Conservation (phyloP, 495 filamentous ascomycete genomes). For the Xylaria bambusicola region DNA sequence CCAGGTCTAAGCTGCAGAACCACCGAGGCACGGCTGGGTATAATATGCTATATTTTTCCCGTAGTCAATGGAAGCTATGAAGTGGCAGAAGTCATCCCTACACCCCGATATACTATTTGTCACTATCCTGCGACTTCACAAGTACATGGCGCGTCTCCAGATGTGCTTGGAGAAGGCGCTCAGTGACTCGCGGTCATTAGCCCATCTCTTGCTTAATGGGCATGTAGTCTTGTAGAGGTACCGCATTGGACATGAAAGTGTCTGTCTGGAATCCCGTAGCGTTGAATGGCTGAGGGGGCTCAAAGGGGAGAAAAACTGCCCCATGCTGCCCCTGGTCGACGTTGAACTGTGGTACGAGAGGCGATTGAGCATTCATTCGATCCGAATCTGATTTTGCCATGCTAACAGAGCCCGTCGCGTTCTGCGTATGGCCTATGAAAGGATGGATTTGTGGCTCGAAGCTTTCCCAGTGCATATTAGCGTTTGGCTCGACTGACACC, state of each 20-base stretch:
- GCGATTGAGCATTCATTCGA: conserved; percentile 4
- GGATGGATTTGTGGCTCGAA: conserved; percentile 18
- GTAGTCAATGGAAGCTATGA: too few relatives aligned
- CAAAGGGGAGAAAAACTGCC: conserved; percentile 11
- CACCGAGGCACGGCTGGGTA: too few relatives aligned
- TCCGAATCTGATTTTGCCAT: too few relatives aligned
- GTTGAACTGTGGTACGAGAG: conserved; percentile 2
- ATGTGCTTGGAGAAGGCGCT: neutral
- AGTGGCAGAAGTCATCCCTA: too few relatives aligned
- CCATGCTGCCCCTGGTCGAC: conserved; percentile 8
- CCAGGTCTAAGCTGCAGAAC: neutral
- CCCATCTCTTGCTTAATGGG: conserved; percentile 4
- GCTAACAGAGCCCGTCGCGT: too few relatives aligned
- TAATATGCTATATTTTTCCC: too few relatives aligned
- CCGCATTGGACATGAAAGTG: conserved; percentile 12
- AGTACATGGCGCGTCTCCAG: neutral
- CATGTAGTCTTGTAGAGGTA: conserved; percentile 15
- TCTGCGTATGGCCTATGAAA: conserved; percentile 8
- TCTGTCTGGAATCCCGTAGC: neutral
- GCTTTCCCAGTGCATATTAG: conserved; percentile 16
- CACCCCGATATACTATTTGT: neutral
- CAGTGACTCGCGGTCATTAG: neutral
- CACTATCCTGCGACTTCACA: neutral
- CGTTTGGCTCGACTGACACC: neutral
- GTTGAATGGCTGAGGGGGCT: conserved; percentile 9